Evolutionary conservation across 2,329 filamentous ascomycete genomes (phyloP).

Genomic region (Xylaria digitata): DNA sequence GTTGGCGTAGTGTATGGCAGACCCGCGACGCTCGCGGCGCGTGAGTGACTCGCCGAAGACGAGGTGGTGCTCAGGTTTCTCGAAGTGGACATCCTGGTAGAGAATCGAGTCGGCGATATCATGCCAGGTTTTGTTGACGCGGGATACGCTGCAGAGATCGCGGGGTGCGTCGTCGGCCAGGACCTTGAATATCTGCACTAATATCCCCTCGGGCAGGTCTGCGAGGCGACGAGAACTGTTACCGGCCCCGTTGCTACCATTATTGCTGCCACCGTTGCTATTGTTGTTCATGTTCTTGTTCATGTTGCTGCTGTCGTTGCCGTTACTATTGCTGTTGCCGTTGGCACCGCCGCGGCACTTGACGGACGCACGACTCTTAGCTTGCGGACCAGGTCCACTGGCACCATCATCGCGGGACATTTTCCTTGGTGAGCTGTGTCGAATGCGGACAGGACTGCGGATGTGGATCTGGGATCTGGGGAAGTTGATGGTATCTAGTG

Average conservation of each 20-base stretch:
- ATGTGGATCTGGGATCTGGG: slow-evolving; percentile 38
- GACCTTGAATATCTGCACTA: slow-evolving; percentile 55
- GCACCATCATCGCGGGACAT: slow-evolving; percentile 39
- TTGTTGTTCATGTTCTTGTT: not conserved
- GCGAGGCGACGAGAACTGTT: slow-evolving; percentile 36
- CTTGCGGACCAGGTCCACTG: slow-evolving; percentile 25
- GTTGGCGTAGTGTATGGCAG: slow-evolving; percentile 58
- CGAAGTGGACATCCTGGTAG: slow-evolving; percentile 60
- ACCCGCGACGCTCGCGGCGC: slow-evolving; percentile 59
- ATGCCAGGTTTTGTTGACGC: slow-evolving; percentile 57
- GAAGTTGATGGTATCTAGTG: slow-evolving; percentile 33
- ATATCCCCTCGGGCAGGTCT: slow-evolving; percentile 55
- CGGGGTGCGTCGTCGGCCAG: slow-evolving; percentile 50
- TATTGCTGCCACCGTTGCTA: not conserved
- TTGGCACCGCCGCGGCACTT: slow-evolving; percentile 11
- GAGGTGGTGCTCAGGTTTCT: slow-evolving; percentile 60
- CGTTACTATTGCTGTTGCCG: not conserved
- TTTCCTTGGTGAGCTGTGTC: slow-evolving; percentile 22
- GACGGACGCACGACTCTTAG: slow-evolving; percentile 14
- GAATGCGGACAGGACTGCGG: slow-evolving; percentile 14
- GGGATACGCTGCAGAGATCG: slow-evolving; percentile 58
- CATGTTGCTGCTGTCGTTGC: not conserved
- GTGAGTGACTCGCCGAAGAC: slow-evolving; percentile 61
- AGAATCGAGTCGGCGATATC: slow-evolving; percentile 59
- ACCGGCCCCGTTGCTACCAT: not conserved